Conservation (phyloP, 148 eudicot genomes). For the Camellia japonica region DNA sequence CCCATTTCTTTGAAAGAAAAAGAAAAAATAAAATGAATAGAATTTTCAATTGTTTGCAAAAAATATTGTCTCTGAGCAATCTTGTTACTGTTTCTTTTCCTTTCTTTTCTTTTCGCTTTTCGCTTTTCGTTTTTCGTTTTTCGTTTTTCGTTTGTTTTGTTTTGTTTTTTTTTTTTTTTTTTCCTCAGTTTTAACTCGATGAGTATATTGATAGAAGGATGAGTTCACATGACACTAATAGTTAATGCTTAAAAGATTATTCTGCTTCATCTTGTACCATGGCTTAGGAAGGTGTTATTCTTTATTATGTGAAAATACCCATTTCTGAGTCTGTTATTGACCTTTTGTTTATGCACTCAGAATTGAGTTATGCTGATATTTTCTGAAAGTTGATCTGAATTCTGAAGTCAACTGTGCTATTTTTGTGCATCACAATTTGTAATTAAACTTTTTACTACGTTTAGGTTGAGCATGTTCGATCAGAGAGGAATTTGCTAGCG, state of each 20-base stretch:
- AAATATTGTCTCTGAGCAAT: background rate
- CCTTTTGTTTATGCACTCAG: background rate
- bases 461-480: slow-evolving; percentile 79
- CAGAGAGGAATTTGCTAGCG: slow-evolving; percentile 72
- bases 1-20: background rate
- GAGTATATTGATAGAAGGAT: background rate
- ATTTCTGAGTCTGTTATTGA: too few relatives aligned
- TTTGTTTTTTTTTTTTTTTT: background rate
- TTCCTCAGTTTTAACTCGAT: background rate
- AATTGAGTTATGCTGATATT: background rate
- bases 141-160: too few relatives aligned
- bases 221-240: background rate
- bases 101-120: too few relatives aligned
- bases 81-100: background rate
- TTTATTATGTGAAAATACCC: background rate
- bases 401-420: background rate
- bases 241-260: background rate
- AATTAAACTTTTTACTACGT: background rate
- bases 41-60: background rate
- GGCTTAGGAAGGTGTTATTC: background rate
- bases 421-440: background rate
- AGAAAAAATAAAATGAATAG: background rate
- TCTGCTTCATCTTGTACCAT: background rate
- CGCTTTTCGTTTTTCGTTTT: too few relatives aligned
- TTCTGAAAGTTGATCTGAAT: background rate